Evolutionary conservation across 345 rosid species (phyloP).

Genomic region (Citrus mangshanensis): DNA sequence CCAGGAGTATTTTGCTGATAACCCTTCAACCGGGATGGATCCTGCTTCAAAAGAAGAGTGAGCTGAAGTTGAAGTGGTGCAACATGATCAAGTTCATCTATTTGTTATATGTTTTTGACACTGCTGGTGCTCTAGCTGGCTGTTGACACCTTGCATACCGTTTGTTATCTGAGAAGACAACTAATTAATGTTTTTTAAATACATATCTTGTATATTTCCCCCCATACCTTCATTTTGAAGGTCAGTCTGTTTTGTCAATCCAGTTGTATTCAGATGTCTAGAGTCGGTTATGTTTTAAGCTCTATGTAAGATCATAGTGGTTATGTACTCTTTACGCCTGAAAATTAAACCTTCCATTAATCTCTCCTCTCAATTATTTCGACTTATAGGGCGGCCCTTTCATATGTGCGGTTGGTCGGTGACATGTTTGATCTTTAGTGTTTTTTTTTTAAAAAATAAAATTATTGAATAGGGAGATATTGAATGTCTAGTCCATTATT

Average conservation of each 20-base stretch:
- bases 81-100: not conserved
- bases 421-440: too few species aligned
- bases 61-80: not conserved
- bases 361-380: not conserved
- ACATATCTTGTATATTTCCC: not conserved
- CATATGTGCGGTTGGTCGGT: too few species aligned
- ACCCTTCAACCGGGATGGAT: constrained; percentile 63
- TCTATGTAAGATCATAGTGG: not conserved
- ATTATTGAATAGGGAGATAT: too few species aligned
- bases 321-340: not conserved
- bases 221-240: not conserved
- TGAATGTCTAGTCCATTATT: too few species aligned
- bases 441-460: too few species aligned
- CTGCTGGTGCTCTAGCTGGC: not conserved
- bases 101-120: not conserved
- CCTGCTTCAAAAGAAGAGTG: constrained; percentile 34
- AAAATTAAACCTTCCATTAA: not conserved
- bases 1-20: constrained; percentile 89
- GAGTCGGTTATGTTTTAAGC: not conserved
- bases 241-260: not conserved
- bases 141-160: not conserved
- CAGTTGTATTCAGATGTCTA: not conserved
- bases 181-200: not conserved
- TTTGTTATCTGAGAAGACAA: not conserved
- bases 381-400: too few species aligned